Evolutionary conservation across 371 early-diverging fungal species (phyloP), one percentile per base, ranked within the genome.

Genomic region (Chytridiales sp.): DNA sequence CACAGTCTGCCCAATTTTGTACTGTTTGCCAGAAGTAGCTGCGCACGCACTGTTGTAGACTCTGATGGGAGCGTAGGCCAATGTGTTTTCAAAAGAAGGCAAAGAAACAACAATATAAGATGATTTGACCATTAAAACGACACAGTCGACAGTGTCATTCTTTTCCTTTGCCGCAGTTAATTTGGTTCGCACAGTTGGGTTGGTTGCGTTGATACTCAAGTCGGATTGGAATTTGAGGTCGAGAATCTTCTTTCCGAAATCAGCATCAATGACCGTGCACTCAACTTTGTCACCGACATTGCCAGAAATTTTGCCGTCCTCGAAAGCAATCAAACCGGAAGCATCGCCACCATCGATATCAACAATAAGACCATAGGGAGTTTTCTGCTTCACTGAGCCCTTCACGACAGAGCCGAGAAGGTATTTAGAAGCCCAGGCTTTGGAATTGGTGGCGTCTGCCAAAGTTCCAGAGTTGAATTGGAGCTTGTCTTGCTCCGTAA

Each of bases 101-200:
- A 89, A 43, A 2, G 82, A 75, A 3, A 87, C 56, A n/a, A 91
- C 80, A n/a, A 84, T 52, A 59, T 87, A 89, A 62, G 85, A 82
- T 32, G 85, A 80, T 72, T 90, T 89, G 59, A 88, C 78, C 13
- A 87, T 62, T 58, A 87, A 85, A 31, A 91, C 77, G n/a, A 76
- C 67, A 21, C 81, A 74, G 21, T 84, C 85, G 8, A 83, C 61
- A n/a, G 46, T 19, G 15, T 62, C 62, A 9, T 61, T 52, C 24
- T 72, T 58, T 43, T 73, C 67, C 34, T 62, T 61, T 19, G 77
- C 70, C n/a, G 49, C 47, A 21, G 55, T 48, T 15, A 61, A 63
- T 42, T 55, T 41, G 27, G 38, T 40, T 11, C 40, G 5, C 35
- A 22, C 48, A 39, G 3, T 44, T 51, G 35, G 0, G 24, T 1